Base-by-base conservation (phyloP, 345 rosid species). In the Populus simonii region DNA sequence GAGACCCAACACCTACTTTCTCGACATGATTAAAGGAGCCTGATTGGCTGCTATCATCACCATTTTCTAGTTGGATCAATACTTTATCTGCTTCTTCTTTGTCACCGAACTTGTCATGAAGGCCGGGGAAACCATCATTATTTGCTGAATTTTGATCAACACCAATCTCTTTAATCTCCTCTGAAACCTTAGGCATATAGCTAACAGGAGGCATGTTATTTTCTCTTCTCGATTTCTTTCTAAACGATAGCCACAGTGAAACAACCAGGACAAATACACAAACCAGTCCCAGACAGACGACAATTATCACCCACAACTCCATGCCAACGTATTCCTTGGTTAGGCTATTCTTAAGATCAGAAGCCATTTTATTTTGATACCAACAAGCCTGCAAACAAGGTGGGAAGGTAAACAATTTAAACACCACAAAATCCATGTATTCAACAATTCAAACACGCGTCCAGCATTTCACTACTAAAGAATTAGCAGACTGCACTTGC, bases 101-200 rank as follows among this genome's bases (percentile, higher is more conserved):
- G 13, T 95, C 92, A 13, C 80, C 78, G 68, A 82, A 83, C 41
- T 89, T 92, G 53, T 93, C 93, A 78, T 84, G 81, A 67, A 89
- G 85, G 22, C 84, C 77, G 18, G 68, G 81, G 61, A 87, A 69
- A 75, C 41, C 76, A 63, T 80, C 92, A 75, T 84, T 85, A 77
- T 85, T 85, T 9, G 97, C 86, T 70, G 97, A 90, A 76, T 79
- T 94, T 78, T 91, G 94, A 89, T 90, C 98, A 65, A 92, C 85
- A 61, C 89, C 82, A 74, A 95, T 93, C 81, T 92, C 99, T 85
- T 92, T 95, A 80, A 95, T 92, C 81, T 95, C 98, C 77, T 93
- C 94, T 0, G 94, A 84, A 76, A 84, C 71, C 6, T 73, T 79
- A 39, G 91, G 89, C 43, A 77, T 76, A 79, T 85, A 90, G 53